Conservation (phyloP, 306 rosid species). For the Lupinus albus region DNA sequence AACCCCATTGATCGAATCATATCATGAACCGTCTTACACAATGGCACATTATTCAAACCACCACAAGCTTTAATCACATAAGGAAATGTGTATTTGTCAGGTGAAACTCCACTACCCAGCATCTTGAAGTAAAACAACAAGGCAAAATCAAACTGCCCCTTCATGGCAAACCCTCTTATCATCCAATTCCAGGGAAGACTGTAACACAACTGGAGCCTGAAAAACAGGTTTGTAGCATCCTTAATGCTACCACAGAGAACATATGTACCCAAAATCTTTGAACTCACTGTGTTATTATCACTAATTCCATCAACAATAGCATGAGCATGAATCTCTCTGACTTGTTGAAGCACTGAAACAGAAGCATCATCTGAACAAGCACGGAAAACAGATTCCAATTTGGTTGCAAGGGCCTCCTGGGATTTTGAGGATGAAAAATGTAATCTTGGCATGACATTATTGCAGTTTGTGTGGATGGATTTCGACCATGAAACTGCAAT, state of each 20-base stretch:
- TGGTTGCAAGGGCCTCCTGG: slow-evolving; percentile 44
- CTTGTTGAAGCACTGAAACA: slow-evolving; percentile 55
- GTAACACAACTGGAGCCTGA: slow-evolving; percentile 50
- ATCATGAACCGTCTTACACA: slow-evolving; percentile 62
- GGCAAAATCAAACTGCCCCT: slow-evolving; percentile 62
- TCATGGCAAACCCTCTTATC: slow-evolving; percentile 66
- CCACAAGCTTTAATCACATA: slow-evolving; percentile 78
- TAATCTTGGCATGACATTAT: slow-evolving; percentile 25
- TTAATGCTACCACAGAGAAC: slow-evolving; percentile 59
- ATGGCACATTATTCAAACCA: slow-evolving; percentile 57
- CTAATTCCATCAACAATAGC: slow-evolving; percentile 53
- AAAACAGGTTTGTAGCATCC: slow-evolving; percentile 67
- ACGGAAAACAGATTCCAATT: slow-evolving; percentile 52
- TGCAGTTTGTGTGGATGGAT: slow-evolving; percentile 38
- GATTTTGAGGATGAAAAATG: slow-evolving; percentile 1
- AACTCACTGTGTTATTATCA: slow-evolving; percentile 37
- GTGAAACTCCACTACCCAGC: slow-evolving; percentile 64
- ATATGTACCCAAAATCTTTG: slow-evolving; percentile 65
- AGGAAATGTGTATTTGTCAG: slow-evolving; percentile 89
- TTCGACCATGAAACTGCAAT: slow-evolving; percentile 29
- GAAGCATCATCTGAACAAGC: slow-evolving; percentile 42
- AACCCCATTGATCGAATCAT: slow-evolving; percentile 53
- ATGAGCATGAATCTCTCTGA: slow-evolving; percentile 66
- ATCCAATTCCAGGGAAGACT: slow-evolving; percentile 83
- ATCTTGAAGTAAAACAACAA: slow-evolving; percentile 77